Percentiles rank a stretch among this genome's conserved stretches.
phyloP scores from a whole-genome alignment of 768 basidiomycete species.

The Lactarius pseudohatsudake region DNA sequence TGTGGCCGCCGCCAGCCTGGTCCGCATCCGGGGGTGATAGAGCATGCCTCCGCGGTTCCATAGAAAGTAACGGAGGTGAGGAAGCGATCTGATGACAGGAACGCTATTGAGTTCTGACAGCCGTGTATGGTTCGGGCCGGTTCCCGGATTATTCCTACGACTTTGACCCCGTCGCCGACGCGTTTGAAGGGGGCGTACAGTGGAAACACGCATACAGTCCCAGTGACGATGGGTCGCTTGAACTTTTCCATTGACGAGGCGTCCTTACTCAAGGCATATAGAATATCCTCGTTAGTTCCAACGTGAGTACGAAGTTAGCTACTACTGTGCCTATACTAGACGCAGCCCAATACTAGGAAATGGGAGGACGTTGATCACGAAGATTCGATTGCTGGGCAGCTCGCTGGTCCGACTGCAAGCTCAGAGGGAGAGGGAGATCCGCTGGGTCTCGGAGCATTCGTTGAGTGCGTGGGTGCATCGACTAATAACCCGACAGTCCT shows the following conservation, averaged over 20 bases:
- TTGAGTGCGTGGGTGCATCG: slow-evolving; percentile 50
- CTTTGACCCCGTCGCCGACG: too few relatives aligned
- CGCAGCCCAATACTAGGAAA: slow-evolving; percentile 46
- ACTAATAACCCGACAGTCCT: slow-evolving; percentile 1
- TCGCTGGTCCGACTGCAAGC: slow-evolving; percentile 52
- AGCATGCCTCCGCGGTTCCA: background rate
- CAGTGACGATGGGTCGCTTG: slow-evolving; percentile 51
- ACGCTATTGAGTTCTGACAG: background rate
- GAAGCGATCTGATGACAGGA: slow-evolving; percentile 4
- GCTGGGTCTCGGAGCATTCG: slow-evolving; percentile 66
- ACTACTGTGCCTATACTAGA: background rate
- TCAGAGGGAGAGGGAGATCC: slow-evolving; percentile 68
- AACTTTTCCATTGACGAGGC: slow-evolving; percentile 79
- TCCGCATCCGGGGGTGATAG: background rate
- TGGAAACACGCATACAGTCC: slow-evolving; percentile 7
- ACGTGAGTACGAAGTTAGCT: slow-evolving; percentile 45
- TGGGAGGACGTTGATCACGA: slow-evolving; percentile 94
- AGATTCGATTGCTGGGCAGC: slow-evolving; percentile 67
- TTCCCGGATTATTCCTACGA: background rate
- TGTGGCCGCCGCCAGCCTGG: slow-evolving; percentile 2
- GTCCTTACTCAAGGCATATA: slow-evolving; percentile 83
- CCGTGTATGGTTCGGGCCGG: slow-evolving; percentile 8
- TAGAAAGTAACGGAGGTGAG: slow-evolving; percentile 7
- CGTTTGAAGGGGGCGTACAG: too few relatives aligned
- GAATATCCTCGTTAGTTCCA: slow-evolving; percentile 73